Base-by-base conservation (phyloP, 805 yeast genomes). In the Starmerella tilneyi region DNA sequence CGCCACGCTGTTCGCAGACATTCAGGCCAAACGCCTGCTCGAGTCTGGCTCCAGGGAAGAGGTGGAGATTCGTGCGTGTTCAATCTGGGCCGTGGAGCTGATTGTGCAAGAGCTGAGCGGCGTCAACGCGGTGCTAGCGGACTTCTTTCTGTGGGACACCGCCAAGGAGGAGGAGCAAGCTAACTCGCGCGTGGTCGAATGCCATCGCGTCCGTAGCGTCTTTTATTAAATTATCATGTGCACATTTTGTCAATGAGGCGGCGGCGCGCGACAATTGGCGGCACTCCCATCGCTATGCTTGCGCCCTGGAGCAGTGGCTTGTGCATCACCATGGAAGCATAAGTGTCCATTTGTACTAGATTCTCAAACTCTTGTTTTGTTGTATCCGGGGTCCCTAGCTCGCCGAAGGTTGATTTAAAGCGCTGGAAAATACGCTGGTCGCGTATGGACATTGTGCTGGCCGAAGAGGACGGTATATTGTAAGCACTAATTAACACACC, bases 131-230 rank as follows among this genome's bases (percentile, higher is more conserved):
- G 61, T 68, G 30, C 56, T 68, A 20, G 54, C 67, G 9, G 72
- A 68, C 51, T 68, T 69, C 50, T 68, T 64, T 43, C 54, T 68
- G 24, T 68, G 72, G 72, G 72, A 68, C 43, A 58, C 68, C 3
- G 73, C 72, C 16, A 68, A 68, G 48, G 57, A 55, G 48, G 48
- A 54, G 16, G 72, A 68, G 50, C 29, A 26, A 20, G 37, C 47
- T 32, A 48, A 55, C 13, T 29, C 55, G 6, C 52, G 61, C 13
- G 62, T 58, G 4, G 60, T 67, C 39, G 52, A 50, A 46, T 49
- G 53, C 27, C 72, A 67, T 40, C 51, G 69, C 5, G 66, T 69
- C 6, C 47, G 72, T n/a, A 57, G 64, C 43, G 54, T 65, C 8
- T 65, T 44, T 38, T 66, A 66, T 32, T 65, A 49, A 41, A 15